A percentile compares a stretch with the other conserved stretches of the same genome.
Evolutionary conservation across 805 yeast species (phyloP).

Genomic region (Starmerella lactis-condensi): DNA sequence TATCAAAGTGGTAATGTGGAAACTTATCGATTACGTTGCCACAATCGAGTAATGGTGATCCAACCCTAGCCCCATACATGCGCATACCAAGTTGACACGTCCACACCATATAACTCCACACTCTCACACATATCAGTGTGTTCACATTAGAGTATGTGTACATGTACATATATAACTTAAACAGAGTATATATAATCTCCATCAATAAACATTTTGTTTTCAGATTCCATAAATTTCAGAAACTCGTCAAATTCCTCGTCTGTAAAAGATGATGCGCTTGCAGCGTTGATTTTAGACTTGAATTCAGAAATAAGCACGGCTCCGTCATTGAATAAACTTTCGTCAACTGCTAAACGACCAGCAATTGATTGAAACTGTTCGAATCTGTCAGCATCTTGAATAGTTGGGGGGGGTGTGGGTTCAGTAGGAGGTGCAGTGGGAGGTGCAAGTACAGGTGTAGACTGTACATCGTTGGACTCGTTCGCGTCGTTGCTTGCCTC

Average conservation of each 20-base stretch:
- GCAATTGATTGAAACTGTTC: slow-evolving; percentile 30
- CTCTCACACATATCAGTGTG: no score
- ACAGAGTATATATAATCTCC: slow-evolving; percentile 18
- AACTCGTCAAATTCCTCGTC: slow-evolving; percentile 26
- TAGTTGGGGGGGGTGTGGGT: background rate
- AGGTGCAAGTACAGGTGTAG: slow-evolving; percentile 12
- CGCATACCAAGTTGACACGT: no score
- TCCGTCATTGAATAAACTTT: slow-evolving; percentile 25
- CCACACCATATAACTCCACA: no score
- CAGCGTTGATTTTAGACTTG: slow-evolving; percentile 28
- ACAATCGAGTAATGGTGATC: slow-evolving; percentile 1
- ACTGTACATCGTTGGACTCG: slow-evolving; percentile 26
- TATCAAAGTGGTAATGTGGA: slow-evolving; percentile 27
- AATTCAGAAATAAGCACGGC: slow-evolving; percentile 26
- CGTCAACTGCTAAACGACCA: slow-evolving; percentile 31
- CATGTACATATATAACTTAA: slow-evolving; percentile 4
- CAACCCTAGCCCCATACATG: background rate
- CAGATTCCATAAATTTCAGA: slow-evolving; percentile 21
- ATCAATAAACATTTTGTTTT: slow-evolving; percentile 24
- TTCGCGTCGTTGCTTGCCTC: slow-evolving; percentile 25
- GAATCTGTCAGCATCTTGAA: slow-evolving; percentile 21
- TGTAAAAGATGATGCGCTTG: slow-evolving; percentile 23
- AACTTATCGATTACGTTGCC: background rate
- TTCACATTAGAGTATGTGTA: no score
- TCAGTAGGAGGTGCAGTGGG: slow-evolving; percentile 18